A percentile compares a stretch with the other conserved stretches of the same genome.
Evolutionary conservation across 768 basidiomycete species (phyloP).

Genomic region (Boletus barrowsii): DNA sequence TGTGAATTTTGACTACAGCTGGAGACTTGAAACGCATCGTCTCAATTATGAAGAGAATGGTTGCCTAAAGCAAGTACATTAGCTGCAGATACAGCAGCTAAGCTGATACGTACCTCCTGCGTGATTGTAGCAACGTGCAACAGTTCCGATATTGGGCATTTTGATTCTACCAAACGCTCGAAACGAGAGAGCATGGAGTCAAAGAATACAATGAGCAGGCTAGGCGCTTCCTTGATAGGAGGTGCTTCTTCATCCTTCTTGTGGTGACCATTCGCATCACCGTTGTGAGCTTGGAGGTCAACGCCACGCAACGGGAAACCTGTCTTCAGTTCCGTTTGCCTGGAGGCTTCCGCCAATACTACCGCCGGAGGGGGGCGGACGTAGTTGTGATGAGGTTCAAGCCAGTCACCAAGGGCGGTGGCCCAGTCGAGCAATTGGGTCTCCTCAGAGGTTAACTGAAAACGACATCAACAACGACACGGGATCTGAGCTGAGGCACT

Average conservation of each 20-base stretch:
- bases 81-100: neutral
- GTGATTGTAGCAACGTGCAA: conserved; percentile 71
- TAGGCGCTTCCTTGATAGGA: conserved; percentile 58
- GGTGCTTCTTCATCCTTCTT: conserved; percentile 77
- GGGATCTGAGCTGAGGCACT: conserved; percentile 2
- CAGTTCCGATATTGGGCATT: conserved; percentile 47
- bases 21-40: conserved; percentile 70
- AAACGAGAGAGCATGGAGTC: conserved; percentile 58
- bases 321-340: conserved; percentile 66
- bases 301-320: conserved; percentile 66
- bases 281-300: conserved; percentile 38
- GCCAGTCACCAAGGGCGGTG: conserved; percentile 64
- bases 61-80: conserved; percentile 46
- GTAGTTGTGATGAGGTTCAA: conserved; percentile 73
- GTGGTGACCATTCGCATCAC: conserved; percentile 38
- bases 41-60: conserved; percentile 67
- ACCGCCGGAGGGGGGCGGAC: conserved; percentile 66
- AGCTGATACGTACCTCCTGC: conserved; percentile 56
- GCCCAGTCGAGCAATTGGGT: conserved; percentile 55
- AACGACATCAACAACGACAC: conserved; percentile 4
- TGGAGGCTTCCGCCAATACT: conserved; percentile 73
- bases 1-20: conserved; percentile 68
- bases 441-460: conserved; percentile 68
- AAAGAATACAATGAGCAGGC: conserved; percentile 55
- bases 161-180: conserved; percentile 37